Evolutionary conservation across 345 rosid species (phyloP).

Genomic region (Syzygium oleosum): DNA sequence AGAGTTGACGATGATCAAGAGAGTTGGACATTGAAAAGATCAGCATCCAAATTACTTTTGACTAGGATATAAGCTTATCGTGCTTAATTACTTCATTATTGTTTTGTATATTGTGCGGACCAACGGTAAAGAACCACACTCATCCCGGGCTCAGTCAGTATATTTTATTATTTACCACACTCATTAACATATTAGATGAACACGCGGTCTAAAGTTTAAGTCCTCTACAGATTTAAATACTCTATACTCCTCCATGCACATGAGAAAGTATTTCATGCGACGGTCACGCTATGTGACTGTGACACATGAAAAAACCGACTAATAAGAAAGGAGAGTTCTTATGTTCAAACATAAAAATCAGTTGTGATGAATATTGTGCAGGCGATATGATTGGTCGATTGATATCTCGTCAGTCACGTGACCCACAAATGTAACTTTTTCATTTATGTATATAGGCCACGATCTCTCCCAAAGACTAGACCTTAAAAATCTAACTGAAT

Average conservation of each 20-base stretch:
- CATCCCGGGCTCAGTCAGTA: not conserved
- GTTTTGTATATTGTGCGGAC: not conserved
- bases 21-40: not conserved
- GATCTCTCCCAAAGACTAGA: not conserved
- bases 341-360: not conserved
- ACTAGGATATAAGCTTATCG: not conserved
- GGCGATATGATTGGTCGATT: not conserved
- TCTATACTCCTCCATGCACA: not conserved
- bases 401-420: not conserved
- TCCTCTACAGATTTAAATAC: too few species aligned
- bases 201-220: too few species aligned
- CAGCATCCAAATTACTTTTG: not conserved
- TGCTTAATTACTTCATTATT: not conserved
- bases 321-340: not conserved
- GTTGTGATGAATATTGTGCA: not conserved
- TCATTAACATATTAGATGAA: not conserved
- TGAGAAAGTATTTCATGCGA: not conserved
- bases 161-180: not conserved
- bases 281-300: not conserved
- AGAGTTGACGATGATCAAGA: not conserved
- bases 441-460: not conserved
- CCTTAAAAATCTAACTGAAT: not conserved
- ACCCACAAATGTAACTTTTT: not conserved
- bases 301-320: not conserved
- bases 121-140: not conserved